Percentiles rank a stretch among this genome's conserved stretches.
These are phyloP conservation scores for Platanthera guangdongensis DNA, from an alignment of 106 monocot species.

Conservation along the genomic window DNA sequence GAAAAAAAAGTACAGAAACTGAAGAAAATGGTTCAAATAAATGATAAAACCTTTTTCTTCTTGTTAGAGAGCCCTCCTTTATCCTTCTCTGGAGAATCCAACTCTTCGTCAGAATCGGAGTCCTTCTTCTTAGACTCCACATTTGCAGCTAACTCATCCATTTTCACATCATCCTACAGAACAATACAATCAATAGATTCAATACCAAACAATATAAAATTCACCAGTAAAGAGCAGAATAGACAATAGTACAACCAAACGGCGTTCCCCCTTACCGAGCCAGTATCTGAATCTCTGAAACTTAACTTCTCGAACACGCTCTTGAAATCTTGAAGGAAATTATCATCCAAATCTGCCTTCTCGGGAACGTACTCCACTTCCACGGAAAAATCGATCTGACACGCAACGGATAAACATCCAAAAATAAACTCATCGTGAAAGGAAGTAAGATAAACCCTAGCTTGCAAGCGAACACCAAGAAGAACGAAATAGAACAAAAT, in stretches of 20 bases:
- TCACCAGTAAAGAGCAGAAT: neutral
- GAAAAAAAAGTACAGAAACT: neutral
- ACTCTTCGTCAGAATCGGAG: constrained; percentile 87
- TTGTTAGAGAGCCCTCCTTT: constrained; percentile 73
- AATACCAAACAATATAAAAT: neutral
- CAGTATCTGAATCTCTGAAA: constrained; percentile 39
- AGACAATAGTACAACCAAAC: neutral
- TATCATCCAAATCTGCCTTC: constrained; percentile 67
- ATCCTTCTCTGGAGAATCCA: constrained; percentile 62
- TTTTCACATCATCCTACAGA: constrained; percentile 53
- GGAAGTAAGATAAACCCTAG: constrained; percentile 6
- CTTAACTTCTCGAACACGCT: constrained; percentile 79
- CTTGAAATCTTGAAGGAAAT: constrained; percentile 67
- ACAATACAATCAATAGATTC: neutral
- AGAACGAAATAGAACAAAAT: neutral
- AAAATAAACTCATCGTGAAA: neutral
- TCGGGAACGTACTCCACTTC: constrained; percentile 91
- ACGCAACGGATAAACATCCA: neutral
- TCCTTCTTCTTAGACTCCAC: constrained; percentile 51
- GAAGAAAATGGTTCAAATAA: neutral
- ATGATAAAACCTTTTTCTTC: constrained; percentile 78
- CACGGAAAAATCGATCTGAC: constrained; percentile 47
- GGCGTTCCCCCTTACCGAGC: constrained; percentile 29
- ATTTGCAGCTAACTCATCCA: constrained; percentile 41
- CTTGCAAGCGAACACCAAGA: neutral